These are phyloP conservation scores for Dioscorea cayenensis DNA, from an alignment of 116 monocot genomes.

Conservation along the genomic window DNA sequence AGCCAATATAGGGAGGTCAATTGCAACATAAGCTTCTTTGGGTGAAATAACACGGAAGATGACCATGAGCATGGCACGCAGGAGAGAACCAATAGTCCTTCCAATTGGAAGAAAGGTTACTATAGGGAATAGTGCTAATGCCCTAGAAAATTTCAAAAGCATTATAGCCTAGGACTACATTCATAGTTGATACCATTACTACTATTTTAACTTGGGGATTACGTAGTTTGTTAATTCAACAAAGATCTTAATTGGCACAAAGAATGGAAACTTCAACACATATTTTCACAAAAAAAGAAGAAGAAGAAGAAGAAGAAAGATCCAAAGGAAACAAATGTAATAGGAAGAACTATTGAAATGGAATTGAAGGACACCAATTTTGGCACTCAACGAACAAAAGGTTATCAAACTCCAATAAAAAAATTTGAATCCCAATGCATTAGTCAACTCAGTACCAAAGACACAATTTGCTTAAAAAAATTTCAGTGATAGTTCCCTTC, in stretches of 20 bases:
- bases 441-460: too few species aligned
- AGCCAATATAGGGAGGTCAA: slow-evolving; percentile 85
- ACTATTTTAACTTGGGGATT: slow-evolving; percentile 7
- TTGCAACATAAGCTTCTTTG: slow-evolving; percentile 62
- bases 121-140: slow-evolving; percentile 75
- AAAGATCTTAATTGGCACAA: neutral
- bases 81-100: slow-evolving; percentile 74
- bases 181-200: slow-evolving; percentile 50
- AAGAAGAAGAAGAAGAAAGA: too few species aligned
- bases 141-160: slow-evolving; percentile 81
- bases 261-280: neutral
- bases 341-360: too few species aligned
- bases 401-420: too few species aligned
- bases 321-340: too few species aligned
- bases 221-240: neutral
- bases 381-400: too few species aligned
- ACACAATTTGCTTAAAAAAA: too few species aligned
- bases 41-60: slow-evolving; percentile 61
- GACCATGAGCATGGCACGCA: slow-evolving; percentile 79
- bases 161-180: slow-evolving; percentile 55
- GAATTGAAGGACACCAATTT: too few species aligned
- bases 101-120: slow-evolving; percentile 83
- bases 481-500: too few species aligned
- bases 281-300: neutral
- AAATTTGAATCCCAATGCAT: too few species aligned